Evolutionary conservation across 1,284 basidiomycete genomes (phyloP), one percentile per base, ranked within the genome.

Genomic region (Papiliotrema fonsecae): DNA sequence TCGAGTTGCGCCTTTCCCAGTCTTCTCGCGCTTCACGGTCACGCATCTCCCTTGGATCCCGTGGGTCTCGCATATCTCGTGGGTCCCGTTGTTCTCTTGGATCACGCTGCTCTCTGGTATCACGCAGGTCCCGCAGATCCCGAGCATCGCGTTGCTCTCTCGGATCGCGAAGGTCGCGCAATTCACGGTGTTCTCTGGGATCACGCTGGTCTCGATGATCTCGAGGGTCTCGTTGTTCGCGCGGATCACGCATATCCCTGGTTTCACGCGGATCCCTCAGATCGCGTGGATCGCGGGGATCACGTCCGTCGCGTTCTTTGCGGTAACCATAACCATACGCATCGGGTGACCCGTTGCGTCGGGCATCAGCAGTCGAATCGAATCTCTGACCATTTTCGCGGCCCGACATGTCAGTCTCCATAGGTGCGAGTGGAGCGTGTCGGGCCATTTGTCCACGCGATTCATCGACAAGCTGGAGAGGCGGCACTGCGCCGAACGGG

Each of bases 381-480:
- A 31, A 31, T 9, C 30, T 9, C 9, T 31, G 16, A 16, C 10
- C 30, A 16, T 31, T 16, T 31, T 31, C 30, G 16, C 45, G 38
- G 41, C 52, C 51, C 53, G 78, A 78, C n/a, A 83, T 78, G 49
- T 90, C 87, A 5, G 87, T 79, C 16, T 91, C 87, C 84, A 92
- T 92, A 0, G 87, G 79, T 2, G 86, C 88, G 19, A 92, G 76
- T 2, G 82, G 84, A 0, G 85, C 82, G 54, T 87, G 84, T 39
- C 69, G 59, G 11, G 70, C 56, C 70, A 72, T 69, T 25, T 54
- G 44, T 2, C 70, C 70, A 40, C 70, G 59, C 10, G 56, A 57
- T 49, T 72, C 70, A 52, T 72, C 70, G 28, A 70, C 69, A 21
- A 61, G 61, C 22, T 57, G 49, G 10, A 72, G 58, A 6, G 72